Base-by-base conservation (phyloP, 768 basidiomycete species). In the Phlebiopsis flavidoalba region DNA sequence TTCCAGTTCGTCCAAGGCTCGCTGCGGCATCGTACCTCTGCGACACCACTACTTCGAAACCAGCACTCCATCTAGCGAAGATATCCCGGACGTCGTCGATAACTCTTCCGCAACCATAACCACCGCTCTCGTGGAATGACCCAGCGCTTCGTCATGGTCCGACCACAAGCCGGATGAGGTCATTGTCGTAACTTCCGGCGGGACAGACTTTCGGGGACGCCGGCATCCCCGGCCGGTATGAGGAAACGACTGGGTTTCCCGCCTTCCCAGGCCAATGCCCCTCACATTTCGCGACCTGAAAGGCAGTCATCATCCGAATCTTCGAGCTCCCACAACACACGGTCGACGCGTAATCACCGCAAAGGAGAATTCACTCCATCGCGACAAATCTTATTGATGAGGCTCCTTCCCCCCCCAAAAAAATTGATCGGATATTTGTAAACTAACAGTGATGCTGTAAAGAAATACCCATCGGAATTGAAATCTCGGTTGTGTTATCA, bases 11-110 rank as follows among this genome's bases (percentile, higher is more conserved):
- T 31, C 26, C 26, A 31, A 61, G 57, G 37, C 33, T 33, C 0
- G 61, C 60, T 5, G 67, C 67, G n/a, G 60, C 26, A 45, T 60
- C 62, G 49, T 67, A 66, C 58, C 61, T 63, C 31, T 62, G 53
- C 21, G 59, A 50, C 11, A 53, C 59, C 5, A 55, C 59, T 7
- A 47, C 36, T 8, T 19, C n/a, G 31, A 5, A 2, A 33, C 15
- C 50, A 55, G 17, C 49, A 47, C 46, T 24, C 22, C 40, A 21
- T 54, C 50, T 6, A n/a, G 22, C 31, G 60, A 15, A 5, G 22
- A 24, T 8, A 17, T 57, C 48, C 19, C 35, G 31, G 45, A 55
- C 15, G 19, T 50, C 31, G 35, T 1, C 5, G 45, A 2, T 43
- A 37, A 21, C n/a, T 43, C 17, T 35, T 14, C 46, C 31, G 57